Evolutionary conservation across 148 eudicot genomes (phyloP).

Genomic region (Oxyria digyna): DNA sequence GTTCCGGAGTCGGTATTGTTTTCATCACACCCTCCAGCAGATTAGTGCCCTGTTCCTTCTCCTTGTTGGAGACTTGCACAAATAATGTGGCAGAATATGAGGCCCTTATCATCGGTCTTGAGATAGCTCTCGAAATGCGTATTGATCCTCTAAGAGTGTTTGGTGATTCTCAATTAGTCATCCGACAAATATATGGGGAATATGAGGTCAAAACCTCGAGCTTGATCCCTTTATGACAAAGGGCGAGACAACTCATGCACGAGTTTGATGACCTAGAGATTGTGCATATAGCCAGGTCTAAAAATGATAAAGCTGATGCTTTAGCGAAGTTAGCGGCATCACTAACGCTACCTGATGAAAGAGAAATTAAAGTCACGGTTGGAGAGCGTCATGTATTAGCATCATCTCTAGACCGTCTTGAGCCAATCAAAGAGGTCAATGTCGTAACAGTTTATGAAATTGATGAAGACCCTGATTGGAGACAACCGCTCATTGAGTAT

Average conservation of each 20-base stretch:
- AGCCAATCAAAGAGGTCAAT: background rate
- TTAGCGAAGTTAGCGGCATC: background rate
- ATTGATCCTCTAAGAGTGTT: background rate
- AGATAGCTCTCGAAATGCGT: background rate
- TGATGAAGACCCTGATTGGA: background rate
- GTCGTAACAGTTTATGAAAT: background rate
- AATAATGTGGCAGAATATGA: background rate
- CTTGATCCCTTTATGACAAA: background rate
- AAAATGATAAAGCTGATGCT: background rate
- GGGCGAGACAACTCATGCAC: background rate
- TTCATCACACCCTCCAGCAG: background rate
- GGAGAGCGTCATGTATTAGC: background rate
- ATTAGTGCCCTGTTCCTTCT: background rate
- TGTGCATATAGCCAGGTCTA: background rate
- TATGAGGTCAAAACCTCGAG: background rate
- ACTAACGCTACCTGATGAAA: background rate
- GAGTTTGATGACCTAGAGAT: background rate
- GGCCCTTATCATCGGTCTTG: background rate
- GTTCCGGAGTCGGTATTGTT: background rate
- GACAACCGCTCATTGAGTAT: background rate
- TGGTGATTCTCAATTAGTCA: background rate
- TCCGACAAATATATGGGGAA: background rate
- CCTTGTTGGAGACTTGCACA: background rate
- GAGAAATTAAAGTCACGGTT: background rate
- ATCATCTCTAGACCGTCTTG: background rate